Evolutionary conservation across 371 early-diverging fungal genomes (phyloP).

Genomic region (Rhizopus stolonifer): DNA sequence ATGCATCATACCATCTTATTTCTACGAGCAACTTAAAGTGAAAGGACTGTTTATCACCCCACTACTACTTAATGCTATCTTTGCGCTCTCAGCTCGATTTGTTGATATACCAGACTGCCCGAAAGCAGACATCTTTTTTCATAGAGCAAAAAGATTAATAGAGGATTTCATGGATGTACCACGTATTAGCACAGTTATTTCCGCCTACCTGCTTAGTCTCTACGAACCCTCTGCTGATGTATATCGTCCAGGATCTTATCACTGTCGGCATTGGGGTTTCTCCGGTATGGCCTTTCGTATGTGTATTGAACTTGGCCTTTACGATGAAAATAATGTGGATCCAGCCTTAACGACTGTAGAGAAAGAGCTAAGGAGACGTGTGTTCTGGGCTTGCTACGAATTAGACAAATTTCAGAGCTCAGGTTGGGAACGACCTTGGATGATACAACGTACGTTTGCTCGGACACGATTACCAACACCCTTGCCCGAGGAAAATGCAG

Average conservation of each 20-base stretch:
- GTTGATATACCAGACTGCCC: constrained; percentile 14
- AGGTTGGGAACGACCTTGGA: constrained; percentile 24
- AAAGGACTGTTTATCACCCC: constrained; percentile 35
- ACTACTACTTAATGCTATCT: constrained; percentile 33
- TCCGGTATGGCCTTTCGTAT: constrained; percentile 50
- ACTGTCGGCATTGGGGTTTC: constrained; percentile 33
- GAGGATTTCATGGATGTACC: constrained; percentile 42
- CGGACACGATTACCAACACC: constrained; percentile 7
- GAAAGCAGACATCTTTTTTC: constrained; percentile 26
- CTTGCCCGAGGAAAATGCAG: constrained; percentile 13
- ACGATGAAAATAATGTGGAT: constrained; percentile 15
- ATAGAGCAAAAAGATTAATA: constrained; percentile 30
- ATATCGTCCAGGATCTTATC: constrained; percentile 10
- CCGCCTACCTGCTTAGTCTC: constrained; percentile 28
- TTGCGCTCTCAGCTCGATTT: constrained; percentile 17
- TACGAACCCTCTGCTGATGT: constrained; percentile 30
- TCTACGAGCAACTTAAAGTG: constrained; percentile 24
- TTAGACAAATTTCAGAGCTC: constrained; percentile 28
- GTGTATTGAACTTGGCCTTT: constrained; percentile 37
- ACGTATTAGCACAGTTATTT: constrained; percentile 37
- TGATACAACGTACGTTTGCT: constrained; percentile 12
- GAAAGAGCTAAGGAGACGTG: constrained; percentile 25
- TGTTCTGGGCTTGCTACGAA: constrained; percentile 34
- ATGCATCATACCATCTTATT: constrained; percentile 14
- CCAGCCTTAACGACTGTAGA: constrained; percentile 9